Evolutionary conservation across 2,329 filamentous ascomycete species (phyloP), one percentile per base, ranked within the genome.

Genomic region (Diaporthe ilicicola): DNA sequence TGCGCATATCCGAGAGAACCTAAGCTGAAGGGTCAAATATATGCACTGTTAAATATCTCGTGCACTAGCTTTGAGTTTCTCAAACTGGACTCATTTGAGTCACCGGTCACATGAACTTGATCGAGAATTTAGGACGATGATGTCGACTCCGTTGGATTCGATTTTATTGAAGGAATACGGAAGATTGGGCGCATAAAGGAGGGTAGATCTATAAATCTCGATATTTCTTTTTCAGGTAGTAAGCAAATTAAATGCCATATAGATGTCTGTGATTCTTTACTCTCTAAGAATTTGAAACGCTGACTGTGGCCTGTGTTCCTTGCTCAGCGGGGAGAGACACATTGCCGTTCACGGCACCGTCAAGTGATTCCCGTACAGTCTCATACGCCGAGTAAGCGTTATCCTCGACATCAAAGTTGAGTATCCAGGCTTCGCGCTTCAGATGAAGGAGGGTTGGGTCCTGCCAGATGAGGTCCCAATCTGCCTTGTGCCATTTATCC

Each of bases 401-500:
- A 42, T 76, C 78, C 77, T 87, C 85, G 32, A 84, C 82, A 74
- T 88, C 85, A 73, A 86, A 85, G 48, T 81, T 78, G 27, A 86
- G 78, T 10, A 87, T 78, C 85, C 85, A 87, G 66, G 81, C 82
- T 73, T 87, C 84, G 46, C 84, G 79, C 13, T 82, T 78, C 62
- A 87, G 75, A 67, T 85, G 81, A 73, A 86, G 79, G 24, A 79
- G 80, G 70, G 82, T 78, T 0, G 84, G 84, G 64, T 84, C 78
- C 73, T 82, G 79, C 75, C 81, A 82, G n/a, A 84, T 83, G 29
- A 80, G 81, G 37, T 78, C 79, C 80, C 84, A 87, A 75, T 86
- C 83, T 9, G 84, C 85, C 75, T 84, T 85, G 77, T 88, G 86
- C 85, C 85, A 87, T 76, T 83, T 83, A 73, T 86, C 83, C 39